Base-by-base conservation (phyloP, 495 filamentous ascomycete species). In the Penicillium goetzii region DNA sequence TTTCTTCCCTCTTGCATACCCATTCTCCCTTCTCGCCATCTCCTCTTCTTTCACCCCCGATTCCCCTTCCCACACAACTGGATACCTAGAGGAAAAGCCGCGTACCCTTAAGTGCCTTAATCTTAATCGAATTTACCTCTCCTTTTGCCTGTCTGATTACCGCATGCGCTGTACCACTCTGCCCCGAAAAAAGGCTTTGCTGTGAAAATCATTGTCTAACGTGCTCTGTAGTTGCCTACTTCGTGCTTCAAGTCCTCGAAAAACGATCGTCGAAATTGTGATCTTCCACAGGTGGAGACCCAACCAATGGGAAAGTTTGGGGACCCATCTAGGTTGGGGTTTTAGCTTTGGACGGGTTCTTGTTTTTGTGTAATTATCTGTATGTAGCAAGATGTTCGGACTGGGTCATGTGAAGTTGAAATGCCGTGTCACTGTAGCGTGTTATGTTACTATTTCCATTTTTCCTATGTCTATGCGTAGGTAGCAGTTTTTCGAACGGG, bases 171-270 rank as follows among this genome's bases (percentile, higher is more conserved):
- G 58, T 25, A 23, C 33, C 45, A 43, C 23, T 12, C 3, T 55
- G 25, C 7, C 19, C 50, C 38, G 14, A 59, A 28, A 55, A 38
- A n/a, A 8, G 52, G 10, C n/a, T 2, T 19, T 12, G 3, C 1
- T 55, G 52, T 36, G 38, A 55, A 58, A n/a, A n/a, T 25, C 17
- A 54, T 28, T 55, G 9, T 62, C 68, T 70, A 70, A 72, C 68
- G 15, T 36, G 32, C 41, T 66, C 38, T 60, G 62, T 72, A 77
- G 76, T 78, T 61, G 76, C 76, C 72, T 78, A 78, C 62, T 5
- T 76, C 57, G 60, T 68, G 11, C 53, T 73, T 7, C 71, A 74
- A 53, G 28, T 72, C 32, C 71, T 79, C 56, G 74, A 76, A 47
- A 72, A 72, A 60, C 72, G 71, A 47, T 57, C 68, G 10, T 70